phyloP scores from a whole-genome alignment of 306 rosid genomes.

The Trifolium dubium region DNA sequence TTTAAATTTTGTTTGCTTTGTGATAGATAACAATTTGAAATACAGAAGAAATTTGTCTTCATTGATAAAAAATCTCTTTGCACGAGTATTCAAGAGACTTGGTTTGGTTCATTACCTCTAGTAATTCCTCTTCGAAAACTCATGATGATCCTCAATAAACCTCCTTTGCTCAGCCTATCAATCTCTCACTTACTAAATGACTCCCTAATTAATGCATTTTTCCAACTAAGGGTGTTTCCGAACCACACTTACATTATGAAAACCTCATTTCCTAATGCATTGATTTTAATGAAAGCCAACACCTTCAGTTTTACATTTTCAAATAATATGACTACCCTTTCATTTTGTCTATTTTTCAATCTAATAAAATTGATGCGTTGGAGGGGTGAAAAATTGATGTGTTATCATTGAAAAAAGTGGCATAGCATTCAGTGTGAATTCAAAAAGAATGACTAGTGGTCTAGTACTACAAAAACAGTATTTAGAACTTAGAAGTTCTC shows the following conservation, averaged over 20 bases:
- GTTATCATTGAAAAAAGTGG: neutral
- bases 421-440: slow-evolving; percentile 12
- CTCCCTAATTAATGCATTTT: neutral
- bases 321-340: neutral
- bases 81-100: neutral
- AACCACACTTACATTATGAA: slow-evolving; percentile 10
- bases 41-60: slow-evolving; percentile 4
- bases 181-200: neutral
- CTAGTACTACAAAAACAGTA: neutral
- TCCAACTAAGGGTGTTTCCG: neutral
- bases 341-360: slow-evolving; percentile 8
- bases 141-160: neutral
- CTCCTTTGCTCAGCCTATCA: neutral
- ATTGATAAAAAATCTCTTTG: slow-evolving; percentile 3
- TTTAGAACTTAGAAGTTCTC: slow-evolving; percentile 22
- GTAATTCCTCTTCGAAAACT: neutral
- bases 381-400: no score
- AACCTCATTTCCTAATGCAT: neutral
- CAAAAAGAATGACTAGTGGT: slow-evolving; percentile 9
- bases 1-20: slow-evolving; percentile 26
- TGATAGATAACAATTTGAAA: neutral
- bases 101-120: neutral
- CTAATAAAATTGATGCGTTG: slow-evolving; percentile 17
- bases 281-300: slow-evolving; percentile 4
- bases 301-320: neutral